Conservation (phyloP, 2,329 filamentous ascomycete genomes). For the Aureobasidium musti region DNA sequence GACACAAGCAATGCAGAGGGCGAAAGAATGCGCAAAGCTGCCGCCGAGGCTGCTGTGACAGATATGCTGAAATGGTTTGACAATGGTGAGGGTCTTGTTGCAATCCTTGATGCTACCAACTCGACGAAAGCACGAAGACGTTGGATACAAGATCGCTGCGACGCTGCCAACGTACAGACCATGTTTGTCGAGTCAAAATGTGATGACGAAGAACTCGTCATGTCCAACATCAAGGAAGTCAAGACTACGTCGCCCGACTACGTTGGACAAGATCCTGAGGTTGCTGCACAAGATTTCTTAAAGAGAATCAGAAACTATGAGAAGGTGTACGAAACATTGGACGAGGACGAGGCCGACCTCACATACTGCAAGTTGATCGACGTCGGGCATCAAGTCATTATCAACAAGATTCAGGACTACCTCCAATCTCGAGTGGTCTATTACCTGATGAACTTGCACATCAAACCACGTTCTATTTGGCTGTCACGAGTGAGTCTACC, state of each 20-base stretch:
- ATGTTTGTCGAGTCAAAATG: conserved; percentile 97
- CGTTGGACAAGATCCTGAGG: conserved; percentile 86
- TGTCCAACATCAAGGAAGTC: conserved; percentile 97
- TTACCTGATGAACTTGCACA: conserved; percentile 98
- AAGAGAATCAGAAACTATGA: conserved; percentile 96
- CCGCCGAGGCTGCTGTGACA: conserved; percentile 84
- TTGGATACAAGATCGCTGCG: conserved; percentile 85
- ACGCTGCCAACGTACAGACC: conserved; percentile 77
- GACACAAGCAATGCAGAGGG: conserved; percentile 87
- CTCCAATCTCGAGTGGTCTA: conserved; percentile 95
- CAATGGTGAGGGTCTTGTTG: conserved; percentile 74
- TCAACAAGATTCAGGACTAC: conserved; percentile 97
- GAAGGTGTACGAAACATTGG: conserved; percentile 92
- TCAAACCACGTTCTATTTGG: conserved; percentile 95
- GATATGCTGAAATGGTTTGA: conserved; percentile 97
- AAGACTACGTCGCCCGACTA: conserved; percentile 98
- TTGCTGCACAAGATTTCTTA: conserved; percentile 86
- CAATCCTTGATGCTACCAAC: conserved; percentile 95
- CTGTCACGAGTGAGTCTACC: conserved; percentile 70
- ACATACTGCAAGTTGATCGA: conserved; percentile 98
- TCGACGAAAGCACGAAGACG: conserved; percentile 84
- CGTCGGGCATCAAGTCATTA: conserved; percentile 92
- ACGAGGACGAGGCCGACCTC: conserved; percentile 80
- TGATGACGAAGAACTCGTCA: conserved; percentile 92
- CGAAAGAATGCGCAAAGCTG: conserved; percentile 81